These are phyloP conservation scores for Cryphonectria parasitica DNA, from an alignment of 2,329 filamentous ascomycete species.

Conservation along the genomic window DNA sequence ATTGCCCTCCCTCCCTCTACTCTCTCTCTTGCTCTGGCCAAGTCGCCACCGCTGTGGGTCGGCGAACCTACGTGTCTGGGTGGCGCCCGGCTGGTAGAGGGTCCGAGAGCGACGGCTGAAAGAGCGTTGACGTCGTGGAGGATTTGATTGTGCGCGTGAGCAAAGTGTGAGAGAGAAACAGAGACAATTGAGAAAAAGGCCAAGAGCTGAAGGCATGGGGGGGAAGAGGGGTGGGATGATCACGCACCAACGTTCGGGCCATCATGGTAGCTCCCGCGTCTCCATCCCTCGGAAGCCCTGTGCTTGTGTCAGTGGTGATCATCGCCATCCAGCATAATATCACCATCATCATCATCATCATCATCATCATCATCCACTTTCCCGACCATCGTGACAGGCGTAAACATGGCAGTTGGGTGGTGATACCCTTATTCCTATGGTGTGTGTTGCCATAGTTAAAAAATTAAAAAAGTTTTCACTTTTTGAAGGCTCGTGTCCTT, in stretches of 20 bases:
- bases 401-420: no score
- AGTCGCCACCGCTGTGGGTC: conserved; percentile 4
- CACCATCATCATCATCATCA: background rate
- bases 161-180: background rate
- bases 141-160: background rate
- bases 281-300: background rate
- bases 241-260: background rate
- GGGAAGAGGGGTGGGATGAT: background rate
- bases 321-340: background rate
- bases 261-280: background rate
- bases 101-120: conserved; percentile 10
- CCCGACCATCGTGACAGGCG: background rate
- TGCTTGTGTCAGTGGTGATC: background rate
- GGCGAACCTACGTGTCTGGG: background rate
- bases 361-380: background rate
- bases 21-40: background rate
- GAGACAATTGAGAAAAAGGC: background rate
- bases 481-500: background rate
- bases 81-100: conserved; percentile 6
- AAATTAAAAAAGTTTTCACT: background rate
- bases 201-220: background rate
- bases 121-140: conserved; percentile 6
- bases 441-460: background rate
- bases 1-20: background rate
- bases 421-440: background rate